A percentile compares a stretch with the other conserved stretches of the same genome.
These are phyloP conservation scores for Fagus sylvatica DNA, from an alignment of 306 rosid species.

Conservation along the genomic window DNA sequence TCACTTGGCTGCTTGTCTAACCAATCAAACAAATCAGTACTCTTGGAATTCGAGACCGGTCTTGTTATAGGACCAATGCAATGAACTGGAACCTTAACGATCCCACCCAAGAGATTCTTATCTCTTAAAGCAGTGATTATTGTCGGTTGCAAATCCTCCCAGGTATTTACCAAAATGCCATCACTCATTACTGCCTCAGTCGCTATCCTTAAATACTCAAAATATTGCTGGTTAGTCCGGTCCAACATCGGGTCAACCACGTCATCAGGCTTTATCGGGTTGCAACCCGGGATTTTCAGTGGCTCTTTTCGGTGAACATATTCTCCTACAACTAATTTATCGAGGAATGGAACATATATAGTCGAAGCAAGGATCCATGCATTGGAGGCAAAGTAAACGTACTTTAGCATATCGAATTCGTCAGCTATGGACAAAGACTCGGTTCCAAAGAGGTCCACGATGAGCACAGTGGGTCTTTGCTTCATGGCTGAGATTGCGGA, in stretches of 20 bases:
- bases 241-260: constrained; percentile 32
- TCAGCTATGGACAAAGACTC: constrained; percentile 25
- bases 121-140: constrained; percentile 23
- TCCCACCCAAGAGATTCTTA: no score
- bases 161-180: constrained; percentile 61
- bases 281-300: constrained; percentile 40
- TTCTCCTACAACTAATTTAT: constrained; percentile 26
- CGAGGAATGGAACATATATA: constrained; percentile 1
- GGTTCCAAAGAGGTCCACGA: constrained; percentile 28
- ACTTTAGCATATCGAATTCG: constrained; percentile 18
- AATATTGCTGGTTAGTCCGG: constrained; percentile 26
- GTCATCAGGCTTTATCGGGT: constrained; percentile 36
- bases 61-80: constrained; percentile 56
- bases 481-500: constrained; percentile 2
- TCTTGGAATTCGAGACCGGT: neutral
- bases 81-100: constrained; percentile 29
- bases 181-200: constrained; percentile 5
- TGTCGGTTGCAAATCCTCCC: constrained; percentile 46
- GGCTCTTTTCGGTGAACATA: constrained; percentile 34
- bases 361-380: constrained; percentile 30
- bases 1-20: constrained; percentile 45
- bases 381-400: neutral
- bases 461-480: constrained; percentile 6
- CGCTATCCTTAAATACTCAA: neutral
- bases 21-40: constrained; percentile 30